Base-by-base conservation (phyloP, 495 filamentous ascomycete species). In the Aspergillus diversus region DNA sequence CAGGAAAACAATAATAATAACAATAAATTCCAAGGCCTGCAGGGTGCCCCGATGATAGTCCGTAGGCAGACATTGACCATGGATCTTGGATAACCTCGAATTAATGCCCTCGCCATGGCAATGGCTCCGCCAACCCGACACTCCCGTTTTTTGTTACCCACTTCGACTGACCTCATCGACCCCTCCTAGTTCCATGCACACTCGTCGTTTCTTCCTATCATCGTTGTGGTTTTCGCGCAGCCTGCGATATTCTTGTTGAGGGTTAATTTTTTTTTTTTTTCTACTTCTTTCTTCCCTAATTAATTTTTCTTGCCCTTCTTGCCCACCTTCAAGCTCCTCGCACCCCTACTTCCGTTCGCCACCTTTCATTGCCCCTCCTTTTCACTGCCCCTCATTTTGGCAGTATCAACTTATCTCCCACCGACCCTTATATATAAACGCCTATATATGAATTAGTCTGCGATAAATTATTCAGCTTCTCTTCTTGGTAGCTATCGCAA, bases 121-220 rank as follows among this genome's bases (percentile, higher is more conserved):
- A 39, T 32, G 59, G 42, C 49, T 46, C 56, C 39, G 61, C 68
- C 73, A 75, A 75, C 63, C 74, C 74, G 74, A 70, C 49, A 58
- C 60, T 66, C 63, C 64, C 65, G 68, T 65, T 63, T 56, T 63
- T 50, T 58, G 58, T 60, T 68, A 57, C 61, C 61, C 51, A 56
- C 64, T 61, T 58, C 50, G n/a, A 71, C 73, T 77, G 75, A 77
- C 75, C 73, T 79, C 73, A 77, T 76, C 67, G 65, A 72, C 65
- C 69, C 69, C 71, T 62, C 70, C 68, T 17, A 21, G 9, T n/a
- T 27, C n/a, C 21, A 46, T 68, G 57, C 64, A 61, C 58, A 66
- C 59, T 60, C 58, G 61, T 58, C 57, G 58, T 57, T 63, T 61
- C 63, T 63, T 60, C 53, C 16, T 21, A 47, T 15, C n/a, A 32